These are phyloP conservation scores for Epithele typhae DNA, from an alignment of 768 basidiomycete genomes.

Conservation along the genomic window DNA sequence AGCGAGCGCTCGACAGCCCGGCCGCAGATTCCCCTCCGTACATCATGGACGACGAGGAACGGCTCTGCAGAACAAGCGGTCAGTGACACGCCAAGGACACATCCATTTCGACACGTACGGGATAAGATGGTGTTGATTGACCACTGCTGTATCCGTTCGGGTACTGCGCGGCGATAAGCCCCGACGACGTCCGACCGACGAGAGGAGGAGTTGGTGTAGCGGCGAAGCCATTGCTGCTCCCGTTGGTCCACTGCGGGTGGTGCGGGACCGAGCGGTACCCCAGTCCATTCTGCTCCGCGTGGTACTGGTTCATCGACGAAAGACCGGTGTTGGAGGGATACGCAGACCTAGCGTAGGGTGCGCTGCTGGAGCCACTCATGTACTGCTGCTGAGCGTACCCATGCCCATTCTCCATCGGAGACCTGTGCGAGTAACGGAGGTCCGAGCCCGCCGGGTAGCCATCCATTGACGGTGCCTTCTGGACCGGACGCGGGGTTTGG, in stretches of 20 bases:
- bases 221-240: no score
- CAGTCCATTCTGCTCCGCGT: conserved; percentile 24
- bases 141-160: conserved; percentile 8
- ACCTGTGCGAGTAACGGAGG: conserved; percentile 10
- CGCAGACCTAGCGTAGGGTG: conserved; percentile 14
- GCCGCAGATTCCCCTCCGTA: no score
- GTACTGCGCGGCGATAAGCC: conserved; percentile 9
- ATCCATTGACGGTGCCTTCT: conserved; percentile 5
- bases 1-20: conserved; percentile 11
- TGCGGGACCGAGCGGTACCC: not conserved
- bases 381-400: conserved; percentile 12
- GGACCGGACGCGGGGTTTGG: conserved; percentile 1
- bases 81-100: no score
- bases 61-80: not conserved
- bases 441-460: conserved; percentile 12
- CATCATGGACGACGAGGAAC: not conserved
- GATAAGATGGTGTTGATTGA: conserved; percentile 8
- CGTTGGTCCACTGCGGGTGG: no score
- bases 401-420: conserved; percentile 10
- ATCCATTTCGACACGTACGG: conserved; percentile 7
- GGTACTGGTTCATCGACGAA: conserved; percentile 23
- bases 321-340: conserved; percentile 14
- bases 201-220: no score
- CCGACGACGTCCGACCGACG: no score
- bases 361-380: conserved; percentile 6